Conservation (phyloP, 331 rosid genomes). For the Phaseolus coccineus region DNA sequence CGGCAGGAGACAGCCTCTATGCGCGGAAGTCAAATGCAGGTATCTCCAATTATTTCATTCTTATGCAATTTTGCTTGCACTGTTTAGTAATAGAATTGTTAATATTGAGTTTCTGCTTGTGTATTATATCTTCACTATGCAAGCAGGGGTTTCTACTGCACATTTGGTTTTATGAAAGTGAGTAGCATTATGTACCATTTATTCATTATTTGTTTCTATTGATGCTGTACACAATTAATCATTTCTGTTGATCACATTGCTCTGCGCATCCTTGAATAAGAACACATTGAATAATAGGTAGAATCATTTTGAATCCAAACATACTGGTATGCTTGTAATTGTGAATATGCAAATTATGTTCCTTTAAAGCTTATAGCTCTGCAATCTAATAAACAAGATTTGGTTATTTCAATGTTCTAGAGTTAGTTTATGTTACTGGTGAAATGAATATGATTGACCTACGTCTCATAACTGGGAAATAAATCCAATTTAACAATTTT, state of each 20-base stretch:
- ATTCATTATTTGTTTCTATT: conserved; percentile 15
- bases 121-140: conserved; percentile 21
- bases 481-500: conserved; percentile 12
- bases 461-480: background rate
- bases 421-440: background rate
- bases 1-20: conserved; percentile 91
- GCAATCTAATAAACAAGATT: background rate
- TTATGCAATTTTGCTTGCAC: conserved; percentile 16
- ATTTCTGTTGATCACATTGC: conserved; percentile 20
- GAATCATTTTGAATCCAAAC: conserved; percentile 15
- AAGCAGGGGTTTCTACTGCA: conserved; percentile 28
- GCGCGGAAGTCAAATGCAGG: conserved; percentile 97
- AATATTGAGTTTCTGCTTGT: background rate
- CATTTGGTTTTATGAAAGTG: conserved; percentile 24
- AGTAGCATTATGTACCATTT: background rate
- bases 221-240: background rate
- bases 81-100: conserved; percentile 1
- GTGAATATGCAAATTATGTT: conserved; percentile 24
- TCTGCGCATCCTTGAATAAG: background rate
- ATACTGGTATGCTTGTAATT: conserved; percentile 8
- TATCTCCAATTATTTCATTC: conserved; percentile 31
- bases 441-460: background rate
- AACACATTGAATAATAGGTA: too few relatives aligned
- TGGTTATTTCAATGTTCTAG: background rate
- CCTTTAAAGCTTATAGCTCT: background rate